Evolutionary conservation across 2,329 filamentous ascomycete species (phyloP), one percentile per base, ranked within the genome.

Genomic region (Fusarium sp.): DNA sequence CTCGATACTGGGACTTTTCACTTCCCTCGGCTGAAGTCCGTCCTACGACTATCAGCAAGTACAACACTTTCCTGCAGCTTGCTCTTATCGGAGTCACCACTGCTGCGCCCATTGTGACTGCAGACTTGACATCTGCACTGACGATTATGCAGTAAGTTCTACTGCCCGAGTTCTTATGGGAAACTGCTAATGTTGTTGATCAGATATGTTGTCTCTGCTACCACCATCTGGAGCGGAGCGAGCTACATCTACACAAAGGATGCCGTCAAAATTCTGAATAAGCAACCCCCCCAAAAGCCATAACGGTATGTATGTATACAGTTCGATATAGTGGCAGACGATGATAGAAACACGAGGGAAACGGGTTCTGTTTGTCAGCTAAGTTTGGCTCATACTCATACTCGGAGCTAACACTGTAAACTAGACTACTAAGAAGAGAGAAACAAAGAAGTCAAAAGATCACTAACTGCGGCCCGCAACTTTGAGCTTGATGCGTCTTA

Each of bases 1-100:
- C 87, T 18, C 85, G 96, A 18, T 99, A 98, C 80, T 99, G 96
- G 96, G 96, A 99, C 80, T 98, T 99, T 77, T 95, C 92, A 4
- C 86, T 99, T 15, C 96, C 93, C 3, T 92, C 90, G 38, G 93
- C 93, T 4, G 92, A 96, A 80, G 93, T 97, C 8, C 91, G 89
- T 63, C 93, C 93, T 1, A 96, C 93, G 0, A 91, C 86, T 2
- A 92, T 97, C 65, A 94, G 91, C 80, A 97, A 97, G 83, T 90
- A 94, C 80, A 99, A 99, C 80, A 99, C 96, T 0, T 94, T 97
- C 42, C 81, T 98, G 72, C 96, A 99, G 78, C 83, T 99, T 20
- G 89, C 90, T 6, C 86, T 99, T 13, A 92, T 99, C 74, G 95
- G 94, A 18, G 86, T 91, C 12, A 94, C 94, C 3, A 93, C 95